Evolutionary conservation across 768 basidiomycete species (phyloP).

Genomic region (Hortiboletus flavorubellus): DNA sequence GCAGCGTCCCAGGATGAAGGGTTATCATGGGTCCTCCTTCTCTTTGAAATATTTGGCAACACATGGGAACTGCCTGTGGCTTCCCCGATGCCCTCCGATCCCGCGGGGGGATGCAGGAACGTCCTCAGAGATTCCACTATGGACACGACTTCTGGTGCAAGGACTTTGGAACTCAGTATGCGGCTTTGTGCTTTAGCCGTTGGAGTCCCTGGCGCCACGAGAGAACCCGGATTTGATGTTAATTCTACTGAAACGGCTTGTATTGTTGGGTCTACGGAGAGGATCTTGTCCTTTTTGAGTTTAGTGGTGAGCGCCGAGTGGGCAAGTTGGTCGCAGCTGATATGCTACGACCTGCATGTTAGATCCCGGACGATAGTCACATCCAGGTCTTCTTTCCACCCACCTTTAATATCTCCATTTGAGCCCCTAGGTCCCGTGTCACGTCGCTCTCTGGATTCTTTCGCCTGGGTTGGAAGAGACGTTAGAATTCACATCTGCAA

Average conservation of each 20-base stretch:
- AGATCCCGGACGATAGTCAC: background rate
- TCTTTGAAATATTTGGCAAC: constrained; percentile 9
- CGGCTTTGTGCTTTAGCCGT: constrained; percentile 64
- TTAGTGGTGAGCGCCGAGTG: constrained; percentile 66
- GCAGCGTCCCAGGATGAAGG: constrained; percentile 1
- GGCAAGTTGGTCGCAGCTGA: constrained; percentile 58
- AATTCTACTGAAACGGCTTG: constrained; percentile 49
- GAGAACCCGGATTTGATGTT: constrained; percentile 30
- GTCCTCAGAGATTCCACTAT: constrained; percentile 50
- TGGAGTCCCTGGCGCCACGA: constrained; percentile 40
- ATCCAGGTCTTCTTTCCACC: constrained; percentile 5
- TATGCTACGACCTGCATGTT: constrained; percentile 38
- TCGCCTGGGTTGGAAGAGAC: constrained; percentile 23
- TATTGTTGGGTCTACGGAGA: constrained; percentile 50
- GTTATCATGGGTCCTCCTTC: constrained; percentile 1
- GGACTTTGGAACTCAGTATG: constrained; percentile 71
- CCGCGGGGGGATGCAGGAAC: constrained; percentile 34
- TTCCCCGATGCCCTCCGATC: constrained; percentile 16
- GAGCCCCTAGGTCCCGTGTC: constrained; percentile 50
- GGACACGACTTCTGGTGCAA: constrained; percentile 55
- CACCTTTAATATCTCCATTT: constrained; percentile 68
- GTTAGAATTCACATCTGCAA: background rate
- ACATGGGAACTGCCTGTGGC: constrained; percentile 16
- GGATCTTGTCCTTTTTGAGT: constrained; percentile 64
- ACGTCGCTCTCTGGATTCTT: constrained; percentile 38